These are phyloP conservation scores for Sonneratia caseolaris DNA, from an alignment of 345 rosid genomes.

Conservation along the genomic window DNA sequence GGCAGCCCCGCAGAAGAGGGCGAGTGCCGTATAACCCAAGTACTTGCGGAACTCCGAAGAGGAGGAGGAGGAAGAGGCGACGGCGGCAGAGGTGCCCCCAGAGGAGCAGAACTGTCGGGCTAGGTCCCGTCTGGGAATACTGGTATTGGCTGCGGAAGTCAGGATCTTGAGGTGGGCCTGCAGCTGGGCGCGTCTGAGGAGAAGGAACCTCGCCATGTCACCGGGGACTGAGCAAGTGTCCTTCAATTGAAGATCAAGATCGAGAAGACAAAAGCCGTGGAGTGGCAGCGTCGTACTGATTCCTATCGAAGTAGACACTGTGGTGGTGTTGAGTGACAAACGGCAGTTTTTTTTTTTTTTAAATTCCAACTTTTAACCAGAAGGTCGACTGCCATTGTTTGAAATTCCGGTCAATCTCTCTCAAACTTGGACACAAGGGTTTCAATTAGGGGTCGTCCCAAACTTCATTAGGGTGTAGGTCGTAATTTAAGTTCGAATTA, in stretches of 20 bases:
- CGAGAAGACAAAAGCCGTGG: not conserved
- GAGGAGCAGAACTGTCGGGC: conserved; percentile 30
- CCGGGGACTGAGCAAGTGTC: not conserved
- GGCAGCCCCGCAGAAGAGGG: conserved; percentile 64
- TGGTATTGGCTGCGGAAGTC: conserved; percentile 10
- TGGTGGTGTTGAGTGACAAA: not conserved
- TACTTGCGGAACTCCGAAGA: conserved; percentile 67
- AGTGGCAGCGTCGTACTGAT: not conserved
- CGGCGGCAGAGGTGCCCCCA: conserved; percentile 22
- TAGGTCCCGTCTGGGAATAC: conserved; percentile 15
- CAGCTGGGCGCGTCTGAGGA: conserved; percentile 37
- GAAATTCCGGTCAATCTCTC: not conserved
- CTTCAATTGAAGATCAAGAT: not conserved
- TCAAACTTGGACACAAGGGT: no score
- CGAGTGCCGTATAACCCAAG: conserved; percentile 76
- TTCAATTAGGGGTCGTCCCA: no score
- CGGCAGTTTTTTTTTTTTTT: not conserved
- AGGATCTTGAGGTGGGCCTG: conserved; percentile 16
- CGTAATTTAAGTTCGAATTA: no score
- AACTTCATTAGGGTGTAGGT: no score
- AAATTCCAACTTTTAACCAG: no score
- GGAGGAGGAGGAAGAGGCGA: conserved; percentile 35
- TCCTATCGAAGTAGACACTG: not conserved
- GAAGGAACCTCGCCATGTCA: conserved; percentile 46
- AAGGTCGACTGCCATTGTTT: not conserved